These are phyloP conservation scores for Pelargonium myrrhifolium DNA, from an alignment of 441 rosid genomes.

Conservation along the genomic window DNA sequence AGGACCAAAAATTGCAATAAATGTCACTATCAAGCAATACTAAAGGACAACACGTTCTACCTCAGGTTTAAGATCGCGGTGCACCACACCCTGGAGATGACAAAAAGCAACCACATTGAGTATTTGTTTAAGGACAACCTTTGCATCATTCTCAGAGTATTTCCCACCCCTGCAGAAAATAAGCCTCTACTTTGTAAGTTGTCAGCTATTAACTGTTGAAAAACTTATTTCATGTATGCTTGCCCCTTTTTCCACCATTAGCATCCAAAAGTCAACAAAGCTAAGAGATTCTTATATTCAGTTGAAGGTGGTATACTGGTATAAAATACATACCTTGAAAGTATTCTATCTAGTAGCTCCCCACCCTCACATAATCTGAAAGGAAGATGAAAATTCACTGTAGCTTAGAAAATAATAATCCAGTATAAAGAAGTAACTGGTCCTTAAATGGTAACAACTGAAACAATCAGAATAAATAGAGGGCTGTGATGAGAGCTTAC, in stretches of 20 bases:
- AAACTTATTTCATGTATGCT: too few relatives aligned
- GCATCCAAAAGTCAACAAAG: not conserved
- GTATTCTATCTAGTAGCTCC: constrained; percentile 90
- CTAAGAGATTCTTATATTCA: not conserved
- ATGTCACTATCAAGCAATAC: constrained; percentile 5
- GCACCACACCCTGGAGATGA: constrained; percentile 94
- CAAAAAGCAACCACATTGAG: constrained; percentile 79
- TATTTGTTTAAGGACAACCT: constrained; percentile 73
- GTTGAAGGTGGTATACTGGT: not conserved
- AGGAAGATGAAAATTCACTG: constrained; percentile 14
- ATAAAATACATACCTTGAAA: constrained; percentile 51
- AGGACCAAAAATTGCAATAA: not conserved
- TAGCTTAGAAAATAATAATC: too few relatives aligned
- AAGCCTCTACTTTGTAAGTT: not conserved
- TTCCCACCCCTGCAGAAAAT: constrained; percentile 70
- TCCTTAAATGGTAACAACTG: not conserved
- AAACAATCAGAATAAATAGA: not conserved
- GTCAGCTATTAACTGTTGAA: too few relatives aligned
- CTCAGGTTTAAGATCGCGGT: constrained; percentile 98
- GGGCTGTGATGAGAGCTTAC: constrained; percentile 38
- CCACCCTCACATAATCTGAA: constrained; percentile 98
- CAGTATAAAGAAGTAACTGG: not conserved
- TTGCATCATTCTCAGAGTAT: constrained; percentile 91
- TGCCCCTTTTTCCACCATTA: not conserved
- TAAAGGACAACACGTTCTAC: constrained; percentile 28